A percentile compares a stretch with the other conserved stretches of the same genome.
Conservation (phyloP, 306 rosid genomes). For the Trifolium subterraneum region DNA sequence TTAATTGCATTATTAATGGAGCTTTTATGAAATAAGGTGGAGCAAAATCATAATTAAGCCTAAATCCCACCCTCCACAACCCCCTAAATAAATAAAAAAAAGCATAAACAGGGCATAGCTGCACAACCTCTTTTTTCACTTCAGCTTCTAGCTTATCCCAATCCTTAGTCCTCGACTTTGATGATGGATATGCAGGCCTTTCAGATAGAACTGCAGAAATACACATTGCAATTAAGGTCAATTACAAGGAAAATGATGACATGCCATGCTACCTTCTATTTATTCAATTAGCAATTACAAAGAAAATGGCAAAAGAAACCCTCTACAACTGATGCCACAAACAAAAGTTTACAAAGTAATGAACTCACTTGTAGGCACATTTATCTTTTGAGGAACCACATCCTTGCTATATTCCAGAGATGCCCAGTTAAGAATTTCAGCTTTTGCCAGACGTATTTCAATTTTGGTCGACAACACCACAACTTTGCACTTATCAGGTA, state of each 20-base stretch:
- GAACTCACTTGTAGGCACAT: constrained; percentile 51
- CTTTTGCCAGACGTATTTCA: constrained; percentile 87
- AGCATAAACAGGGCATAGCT: background rate
- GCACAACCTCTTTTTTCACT: constrained; percentile 82
- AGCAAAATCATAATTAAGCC: background rate
- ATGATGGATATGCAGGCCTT: constrained; percentile 81
- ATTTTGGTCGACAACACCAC: constrained; percentile 76
- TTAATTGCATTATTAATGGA: constrained; percentile 24
- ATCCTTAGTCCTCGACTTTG: constrained; percentile 67
- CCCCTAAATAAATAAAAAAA: background rate
- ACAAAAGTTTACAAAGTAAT: constrained; percentile 9
- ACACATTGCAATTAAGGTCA: constrained; percentile 4
- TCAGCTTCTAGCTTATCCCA: constrained; percentile 95
- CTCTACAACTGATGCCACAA: background rate
- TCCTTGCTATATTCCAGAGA: constrained; percentile 77
- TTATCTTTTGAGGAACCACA: constrained; percentile 48
- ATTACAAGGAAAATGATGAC: constrained; percentile 35
- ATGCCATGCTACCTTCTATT: constrained; percentile 4
- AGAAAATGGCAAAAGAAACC: constrained; percentile 13
- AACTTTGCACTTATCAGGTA: constrained; percentile 69
- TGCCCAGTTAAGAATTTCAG: constrained; percentile 70
- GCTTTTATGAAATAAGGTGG: constrained; percentile 14
- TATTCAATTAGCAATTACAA: constrained; percentile 15
- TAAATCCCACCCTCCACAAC: background rate
- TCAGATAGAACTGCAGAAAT: constrained; percentile 59